phyloP scores from a whole-genome alignment of 139 green algal species.

The Desmodesmus armatus region DNA sequence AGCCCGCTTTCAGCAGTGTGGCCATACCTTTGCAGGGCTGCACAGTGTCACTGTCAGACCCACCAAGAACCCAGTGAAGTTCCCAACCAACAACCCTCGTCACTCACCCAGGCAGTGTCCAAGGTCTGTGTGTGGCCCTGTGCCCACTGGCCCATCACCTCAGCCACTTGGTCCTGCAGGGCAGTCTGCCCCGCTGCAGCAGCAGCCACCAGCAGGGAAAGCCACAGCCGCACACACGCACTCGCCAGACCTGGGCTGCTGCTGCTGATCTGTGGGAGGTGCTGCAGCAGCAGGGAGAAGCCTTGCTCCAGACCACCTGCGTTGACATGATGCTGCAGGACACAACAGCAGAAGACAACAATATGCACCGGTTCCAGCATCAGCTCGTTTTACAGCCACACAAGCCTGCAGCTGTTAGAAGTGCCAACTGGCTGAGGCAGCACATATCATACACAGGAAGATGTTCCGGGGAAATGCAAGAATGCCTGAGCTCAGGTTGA shows the following conservation, averaged over 20 bases:
- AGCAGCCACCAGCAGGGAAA: conserved; percentile 49
- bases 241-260: neutral
- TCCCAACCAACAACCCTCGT: too few species aligned
- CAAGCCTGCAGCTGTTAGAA: too few species aligned
- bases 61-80: neutral
- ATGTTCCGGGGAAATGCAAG: neutral
- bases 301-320: conserved; percentile 3
- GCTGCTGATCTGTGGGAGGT: neutral
- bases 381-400: too few species aligned
- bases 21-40: too few species aligned
- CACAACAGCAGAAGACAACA: too few species aligned
- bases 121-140: neutral
- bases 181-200: neutral
- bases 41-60: too few species aligned
- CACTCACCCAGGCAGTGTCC: conserved; percentile 9
- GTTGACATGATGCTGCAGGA: conserved; percentile 14
- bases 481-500: too few species aligned
- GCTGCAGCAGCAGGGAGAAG: conserved; percentile 35
- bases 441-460: neutral
- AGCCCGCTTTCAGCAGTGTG: too few species aligned
- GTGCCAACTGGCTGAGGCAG: too few species aligned
- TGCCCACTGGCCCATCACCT: conserved; percentile 14
- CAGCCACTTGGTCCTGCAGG: conserved; percentile 23
- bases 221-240: conserved; percentile 44
- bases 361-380: too few species aligned